These are phyloP conservation scores for Usnea hakonensis DNA, from an alignment of 495 filamentous ascomycete species.

Conservation along the genomic window DNA sequence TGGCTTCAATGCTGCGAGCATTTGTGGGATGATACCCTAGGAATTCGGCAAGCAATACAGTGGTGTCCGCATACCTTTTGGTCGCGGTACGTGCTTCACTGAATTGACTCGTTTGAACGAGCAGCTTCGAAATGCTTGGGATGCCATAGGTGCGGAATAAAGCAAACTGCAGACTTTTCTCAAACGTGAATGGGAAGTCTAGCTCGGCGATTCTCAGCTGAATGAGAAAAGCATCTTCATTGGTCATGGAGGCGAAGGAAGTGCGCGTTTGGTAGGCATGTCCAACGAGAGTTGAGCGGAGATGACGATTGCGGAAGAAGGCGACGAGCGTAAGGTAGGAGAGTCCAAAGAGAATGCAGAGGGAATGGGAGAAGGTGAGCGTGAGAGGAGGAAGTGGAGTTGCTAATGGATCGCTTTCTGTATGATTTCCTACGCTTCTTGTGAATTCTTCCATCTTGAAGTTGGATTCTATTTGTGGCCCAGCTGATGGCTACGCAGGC, in stretches of 20 bases:
- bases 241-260: conserved; percentile 54
- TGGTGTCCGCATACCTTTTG: conserved; percentile 61
- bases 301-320: conserved; percentile 43
- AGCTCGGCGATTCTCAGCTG: conserved; percentile 39
- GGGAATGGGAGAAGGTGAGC: neutral
- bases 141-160: conserved; percentile 65
- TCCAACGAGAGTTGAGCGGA: conserved; percentile 38
- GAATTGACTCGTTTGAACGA: conserved; percentile 53
- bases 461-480: neutral
- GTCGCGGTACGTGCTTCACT: conserved; percentile 42
- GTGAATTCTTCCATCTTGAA: neutral
- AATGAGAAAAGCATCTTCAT: conserved; percentile 51
- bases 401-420: neutral
- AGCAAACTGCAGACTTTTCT: conserved; percentile 54
- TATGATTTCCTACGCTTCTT: neutral
- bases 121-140: conserved; percentile 50
- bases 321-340: conserved; percentile 32
- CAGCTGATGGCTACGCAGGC: no score
- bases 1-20: conserved; percentile 39
- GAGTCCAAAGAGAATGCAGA: conserved; percentile 6
- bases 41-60: conserved; percentile 50
- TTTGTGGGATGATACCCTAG: conserved; percentile 35
- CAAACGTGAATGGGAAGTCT: conserved; percentile 52
- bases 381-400: neutral
- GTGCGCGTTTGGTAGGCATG: conserved; percentile 47